These are phyloP conservation scores for Yamadazyma diospyri DNA, from an alignment of 1,139 yeast species.

Conservation along the genomic window DNA sequence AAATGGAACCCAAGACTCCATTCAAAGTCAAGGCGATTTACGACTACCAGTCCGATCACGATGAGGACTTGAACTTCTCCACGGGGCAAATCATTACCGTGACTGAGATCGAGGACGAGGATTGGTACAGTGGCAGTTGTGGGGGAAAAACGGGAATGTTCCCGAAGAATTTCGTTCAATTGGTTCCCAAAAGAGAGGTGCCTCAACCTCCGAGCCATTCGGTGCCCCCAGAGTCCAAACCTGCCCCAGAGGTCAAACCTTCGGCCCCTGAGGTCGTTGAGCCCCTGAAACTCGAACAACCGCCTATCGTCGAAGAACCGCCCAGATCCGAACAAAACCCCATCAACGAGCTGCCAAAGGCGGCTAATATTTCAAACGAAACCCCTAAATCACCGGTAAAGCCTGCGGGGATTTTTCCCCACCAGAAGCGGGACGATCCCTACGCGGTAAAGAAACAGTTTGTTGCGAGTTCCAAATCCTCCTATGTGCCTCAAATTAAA, in stretches of 20 bases:
- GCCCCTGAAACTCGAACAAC: background rate
- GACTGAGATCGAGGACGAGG: conserved; percentile 77
- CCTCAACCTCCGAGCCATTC: conserved; percentile 6
- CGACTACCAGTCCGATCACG: conserved; percentile 73
- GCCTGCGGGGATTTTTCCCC: conserved; percentile 18
- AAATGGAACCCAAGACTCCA: conserved; percentile 40
- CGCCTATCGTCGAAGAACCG: background rate
- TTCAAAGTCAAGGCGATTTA: conserved; percentile 68
- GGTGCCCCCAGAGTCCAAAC: background rate
- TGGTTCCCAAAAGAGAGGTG: conserved; percentile 11
- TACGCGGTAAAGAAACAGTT: conserved; percentile 44
- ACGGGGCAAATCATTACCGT: conserved; percentile 72
- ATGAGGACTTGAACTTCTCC: conserved; percentile 75
- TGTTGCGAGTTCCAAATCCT: conserved; percentile 39
- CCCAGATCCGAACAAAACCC: background rate
- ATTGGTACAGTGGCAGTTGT: conserved; percentile 80
- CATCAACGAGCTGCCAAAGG: background rate
- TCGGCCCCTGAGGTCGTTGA: background rate
- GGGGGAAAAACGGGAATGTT: conserved; percentile 70
- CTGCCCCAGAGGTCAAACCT: conserved; percentile 1
- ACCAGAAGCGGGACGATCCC: conserved; percentile 33
- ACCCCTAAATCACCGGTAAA: background rate
- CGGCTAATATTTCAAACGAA: background rate
- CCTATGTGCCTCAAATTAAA: conserved; percentile 42
- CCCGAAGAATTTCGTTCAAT: conserved; percentile 79